A percentile compares a stretch with the other conserved stretches of the same genome.
Evolutionary conservation across 345 rosid species (phyloP).

Genomic region (Eucalyptus globulus): DNA sequence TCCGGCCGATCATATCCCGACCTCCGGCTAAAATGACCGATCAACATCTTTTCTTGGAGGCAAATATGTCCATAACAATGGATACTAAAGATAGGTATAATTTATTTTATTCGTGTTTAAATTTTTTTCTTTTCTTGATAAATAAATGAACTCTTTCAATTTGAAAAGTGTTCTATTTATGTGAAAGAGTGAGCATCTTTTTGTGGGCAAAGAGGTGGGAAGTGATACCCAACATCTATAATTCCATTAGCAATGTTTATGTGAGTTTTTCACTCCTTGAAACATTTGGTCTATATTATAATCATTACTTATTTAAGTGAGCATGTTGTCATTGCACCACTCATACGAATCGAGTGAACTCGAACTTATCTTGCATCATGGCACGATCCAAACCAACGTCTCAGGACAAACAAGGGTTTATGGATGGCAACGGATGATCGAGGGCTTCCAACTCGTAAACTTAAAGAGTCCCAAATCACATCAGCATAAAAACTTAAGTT

Average conservation of each 20-base stretch:
- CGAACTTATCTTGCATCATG: background rate
- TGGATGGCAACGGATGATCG: fast-evolving
- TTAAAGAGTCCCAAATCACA: background rate
- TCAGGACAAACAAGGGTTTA: background rate
- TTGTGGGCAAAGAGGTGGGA: background rate
- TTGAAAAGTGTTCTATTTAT: background rate
- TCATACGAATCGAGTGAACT: background rate
- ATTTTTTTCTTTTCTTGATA: background rate
- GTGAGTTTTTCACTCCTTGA: background rate
- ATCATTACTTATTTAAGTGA: background rate
- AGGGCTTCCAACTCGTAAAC: background rate
- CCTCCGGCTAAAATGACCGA: background rate
- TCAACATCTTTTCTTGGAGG: background rate
- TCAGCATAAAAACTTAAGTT: background rate
- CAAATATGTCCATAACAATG: background rate
- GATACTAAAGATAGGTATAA: background rate
- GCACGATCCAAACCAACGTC: background rate
- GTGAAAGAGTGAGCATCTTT: background rate
- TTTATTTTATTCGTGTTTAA: background rate
- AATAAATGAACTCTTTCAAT: background rate
- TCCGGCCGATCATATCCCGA: background rate
- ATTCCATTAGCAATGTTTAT: background rate
- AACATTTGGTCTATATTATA: background rate
- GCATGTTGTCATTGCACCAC: background rate
- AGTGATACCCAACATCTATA: fast-evolving